These are phyloP conservation scores for Turnera subulata DNA, from an alignment of 345 rosid species.

Conservation along the genomic window DNA sequence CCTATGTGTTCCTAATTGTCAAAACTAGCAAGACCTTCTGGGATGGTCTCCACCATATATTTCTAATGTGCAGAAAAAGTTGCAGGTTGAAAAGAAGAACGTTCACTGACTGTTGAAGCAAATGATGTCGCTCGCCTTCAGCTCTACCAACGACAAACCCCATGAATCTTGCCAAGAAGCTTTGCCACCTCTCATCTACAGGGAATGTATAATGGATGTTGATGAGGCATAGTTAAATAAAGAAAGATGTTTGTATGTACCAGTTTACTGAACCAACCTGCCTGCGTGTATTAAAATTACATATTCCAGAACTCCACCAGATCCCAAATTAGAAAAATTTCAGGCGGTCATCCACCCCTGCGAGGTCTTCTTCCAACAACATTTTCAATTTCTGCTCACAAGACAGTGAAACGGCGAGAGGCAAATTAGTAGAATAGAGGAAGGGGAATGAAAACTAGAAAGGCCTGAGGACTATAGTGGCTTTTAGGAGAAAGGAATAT, in stretches of 20 bases:
- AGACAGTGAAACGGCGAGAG: not conserved
- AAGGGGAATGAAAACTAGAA: not conserved
- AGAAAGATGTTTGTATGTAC: too few relatives aligned
- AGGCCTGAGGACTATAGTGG: too few relatives aligned
- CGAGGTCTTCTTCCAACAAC: slow-evolving; percentile 41
- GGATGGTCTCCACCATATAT: not conserved
- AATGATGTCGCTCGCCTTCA: too few relatives aligned
- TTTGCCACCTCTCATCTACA: slow-evolving; percentile 1
- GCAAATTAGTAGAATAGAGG: not conserved
- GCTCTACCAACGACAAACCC: too few relatives aligned
- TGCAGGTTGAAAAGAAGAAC: slow-evolving; percentile 2
- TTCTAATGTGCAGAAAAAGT: not conserved
- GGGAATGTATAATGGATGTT: not conserved
- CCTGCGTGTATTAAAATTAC: too few relatives aligned
- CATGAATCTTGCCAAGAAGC: too few relatives aligned
- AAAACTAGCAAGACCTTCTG: too few relatives aligned
- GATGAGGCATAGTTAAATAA: too few relatives aligned
- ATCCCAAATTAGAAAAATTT: not conserved
- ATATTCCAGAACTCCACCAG: too few relatives aligned
- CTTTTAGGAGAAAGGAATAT: not conserved
- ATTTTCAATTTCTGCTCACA: slow-evolving; percentile 61
- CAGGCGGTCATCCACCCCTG: slow-evolving; percentile 10
- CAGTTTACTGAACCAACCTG: too few relatives aligned
- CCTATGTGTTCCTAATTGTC: not conserved
- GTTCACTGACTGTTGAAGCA: too few relatives aligned